Base-by-base conservation (phyloP, 176 grass and related monocot genomes). In the Zoysia pacifica region DNA sequence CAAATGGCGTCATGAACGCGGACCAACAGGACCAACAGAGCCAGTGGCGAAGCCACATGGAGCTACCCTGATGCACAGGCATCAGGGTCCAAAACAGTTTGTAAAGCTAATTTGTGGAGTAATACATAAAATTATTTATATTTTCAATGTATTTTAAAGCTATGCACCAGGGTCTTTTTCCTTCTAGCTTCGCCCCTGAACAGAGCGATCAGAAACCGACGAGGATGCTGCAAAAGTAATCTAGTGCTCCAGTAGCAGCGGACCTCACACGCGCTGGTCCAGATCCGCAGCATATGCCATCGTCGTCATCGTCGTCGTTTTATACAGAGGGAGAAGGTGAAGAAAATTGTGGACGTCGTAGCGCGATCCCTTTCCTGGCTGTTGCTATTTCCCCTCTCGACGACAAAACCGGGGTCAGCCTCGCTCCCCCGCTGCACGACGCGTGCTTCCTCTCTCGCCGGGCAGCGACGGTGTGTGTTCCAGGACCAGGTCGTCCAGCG, bases 321-420 rank as follows among this genome's bases (percentile, higher is more conserved):
- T 49, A 13, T 37, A 45, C 28, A 4, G 20, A 48, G 12, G 19
- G 58, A 77, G 35, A 16, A n/a, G 75, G 36, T 35, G 47, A 78
- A 28, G 28, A 66, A 65, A 65, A 48, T 4, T 15, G 60, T 5
- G 18, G n/a, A 59, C 46, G 37, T 45, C 75, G 14, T 50, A 4
- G 60, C 7, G 75, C 62, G 46, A 66, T 78, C 55, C 6, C 55
- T 59, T 19, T 1, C 43, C 2, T 45, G 37, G 38, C 10, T 61
- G 1, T 72, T 11, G 0, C 6, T 15, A 11, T 14, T 14, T 0
- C 2, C 49, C 3, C 47, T 39, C 59, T 40, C 5, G 70, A 28
- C 44, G 70, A 60, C 50, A 75, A 81, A 71, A 11, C 70, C 70
- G 48, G 37, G 77, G 76, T 50, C 50, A 86, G 42, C 49, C 53